A percentile compares a stretch with the other conserved stretches of the same genome.
phyloP scores from a whole-genome alignment of 345 rosid genomes.

The Triadica sebifera region DNA sequence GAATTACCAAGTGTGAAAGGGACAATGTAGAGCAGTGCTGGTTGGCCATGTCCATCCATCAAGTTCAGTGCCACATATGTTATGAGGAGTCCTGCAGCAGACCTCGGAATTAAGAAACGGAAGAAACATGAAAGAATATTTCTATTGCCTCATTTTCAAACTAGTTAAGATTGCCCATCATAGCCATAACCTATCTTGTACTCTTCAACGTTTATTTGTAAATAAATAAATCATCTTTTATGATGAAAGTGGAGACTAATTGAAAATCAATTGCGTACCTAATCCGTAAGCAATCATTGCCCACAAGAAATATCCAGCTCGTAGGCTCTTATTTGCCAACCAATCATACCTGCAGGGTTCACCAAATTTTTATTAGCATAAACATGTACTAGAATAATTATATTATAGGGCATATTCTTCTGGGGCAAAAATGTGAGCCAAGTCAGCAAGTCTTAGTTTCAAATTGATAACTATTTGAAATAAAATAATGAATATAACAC shows the following conservation, averaged over 20 bases:
- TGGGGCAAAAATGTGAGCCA: too few species aligned
- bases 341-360: conserved; percentile 68
- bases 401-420: too few species aligned
- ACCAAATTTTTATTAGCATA: not conserved
- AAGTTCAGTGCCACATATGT: conserved; percentile 89
- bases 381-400: not conserved
- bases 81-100: conserved; percentile 68
- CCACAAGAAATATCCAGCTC: conserved; percentile 92
- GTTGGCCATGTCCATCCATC: conserved; percentile 99
- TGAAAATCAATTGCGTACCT: conserved; percentile 42
- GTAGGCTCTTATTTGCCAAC: conserved; percentile 81
- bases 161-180: not conserved
- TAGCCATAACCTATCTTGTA: not conserved
- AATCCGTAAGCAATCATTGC: conserved; percentile 91
- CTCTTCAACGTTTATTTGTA: not conserved
- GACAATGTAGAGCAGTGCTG: conserved; percentile 93
- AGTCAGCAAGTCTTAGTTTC: too few species aligned
- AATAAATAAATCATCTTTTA: not conserved
- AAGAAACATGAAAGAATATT: too few species aligned
- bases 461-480: not conserved
- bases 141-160: not conserved
- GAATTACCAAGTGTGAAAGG: conserved; percentile 88
- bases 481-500: not conserved
- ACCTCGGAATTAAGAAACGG: not conserved
- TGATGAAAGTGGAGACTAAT: conserved; percentile 1